Evolutionary conservation across 1,284 basidiomycete species (phyloP).

Genomic region (Butyriboletus appendiculatus): DNA sequence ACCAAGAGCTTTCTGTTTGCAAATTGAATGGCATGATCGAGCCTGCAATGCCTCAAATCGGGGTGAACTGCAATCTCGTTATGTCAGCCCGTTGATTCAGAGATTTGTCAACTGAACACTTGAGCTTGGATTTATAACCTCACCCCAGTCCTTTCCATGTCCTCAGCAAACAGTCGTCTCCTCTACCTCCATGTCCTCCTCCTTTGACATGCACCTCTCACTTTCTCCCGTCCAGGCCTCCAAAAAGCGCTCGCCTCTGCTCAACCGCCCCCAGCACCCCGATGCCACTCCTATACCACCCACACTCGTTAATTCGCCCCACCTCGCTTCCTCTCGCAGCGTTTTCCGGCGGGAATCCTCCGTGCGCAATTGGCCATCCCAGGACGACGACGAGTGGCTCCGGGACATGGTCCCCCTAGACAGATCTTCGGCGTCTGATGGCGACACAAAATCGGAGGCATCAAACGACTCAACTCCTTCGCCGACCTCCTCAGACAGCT

Average conservation of each 20-base stretch:
- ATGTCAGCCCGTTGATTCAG: slow-evolving; percentile 26
- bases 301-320: slow-evolving; percentile 52
- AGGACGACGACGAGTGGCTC: slow-evolving; percentile 58
- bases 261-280: slow-evolving; percentile 12
- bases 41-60: slow-evolving; percentile 17
- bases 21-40: slow-evolving; percentile 28
- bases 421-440: slow-evolving; percentile 7
- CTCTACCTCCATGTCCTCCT: slow-evolving; percentile 16
- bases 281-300: slow-evolving; percentile 52
- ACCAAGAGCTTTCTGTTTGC: slow-evolving; percentile 18
- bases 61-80: slow-evolving; percentile 17
- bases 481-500: slow-evolving; percentile 30
- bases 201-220: slow-evolving; percentile 16
- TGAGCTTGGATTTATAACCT: slow-evolving; percentile 21
- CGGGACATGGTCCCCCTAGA: slow-evolving; percentile 56
- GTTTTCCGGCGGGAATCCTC: slow-evolving; percentile 44
- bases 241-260: slow-evolving; percentile 20
- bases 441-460: slow-evolving; percentile 17
- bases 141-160: not conserved
- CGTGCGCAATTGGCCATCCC: slow-evolving; percentile 41
- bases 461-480: slow-evolving; percentile 19
- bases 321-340: slow-evolving; percentile 50
- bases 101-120: slow-evolving; percentile 29
- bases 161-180: slow-evolving; percentile 14
- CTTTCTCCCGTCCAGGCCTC: not conserved